Evolutionary conservation across 2,329 filamentous ascomycete genomes (phyloP).

Genomic region (Trichoderma lentiforme): DNA sequence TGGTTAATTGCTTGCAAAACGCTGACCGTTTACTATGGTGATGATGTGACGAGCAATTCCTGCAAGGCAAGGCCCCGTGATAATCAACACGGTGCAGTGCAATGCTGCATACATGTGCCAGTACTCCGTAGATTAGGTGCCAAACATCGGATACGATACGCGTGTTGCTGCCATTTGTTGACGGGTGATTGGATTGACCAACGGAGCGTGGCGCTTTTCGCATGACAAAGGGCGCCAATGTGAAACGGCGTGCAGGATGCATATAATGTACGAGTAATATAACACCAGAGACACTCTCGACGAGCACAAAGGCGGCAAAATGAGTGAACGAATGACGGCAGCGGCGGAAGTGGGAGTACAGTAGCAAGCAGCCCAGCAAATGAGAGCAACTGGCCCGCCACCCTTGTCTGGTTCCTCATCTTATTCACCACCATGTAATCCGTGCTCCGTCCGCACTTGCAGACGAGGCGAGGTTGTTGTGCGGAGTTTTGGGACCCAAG

Average conservation of each 20-base stretch:
- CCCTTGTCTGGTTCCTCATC: neutral
- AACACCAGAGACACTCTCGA: neutral
- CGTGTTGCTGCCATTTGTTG: neutral
- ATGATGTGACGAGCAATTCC: neutral
- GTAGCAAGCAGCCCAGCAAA: neutral
- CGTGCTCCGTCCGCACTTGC: neutral
- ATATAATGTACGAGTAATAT: neutral
- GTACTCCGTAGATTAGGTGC: neutral
- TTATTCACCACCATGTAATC: neutral
- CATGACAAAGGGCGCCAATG: neutral
- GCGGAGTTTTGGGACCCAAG: neutral
- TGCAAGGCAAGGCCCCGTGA: neutral
- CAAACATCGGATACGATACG: neutral
- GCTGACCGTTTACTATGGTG: neutral
- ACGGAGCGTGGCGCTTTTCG: neutral
- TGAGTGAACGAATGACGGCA: neutral
- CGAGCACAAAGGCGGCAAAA: neutral
- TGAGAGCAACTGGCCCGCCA: neutral
- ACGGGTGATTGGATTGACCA: neutral
- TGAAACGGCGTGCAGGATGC: neutral
- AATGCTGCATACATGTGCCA: neutral
- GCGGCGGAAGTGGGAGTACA: neutral
- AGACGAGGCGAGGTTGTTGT: neutral
- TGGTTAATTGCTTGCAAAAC: slow-evolving; percentile 7
- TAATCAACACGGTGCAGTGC: neutral